Percentiles rank a stretch among this genome's conserved stretches.
Conservation (phyloP, 495 filamentous ascomycete species). For the Annulohypoxylon nitens region DNA sequence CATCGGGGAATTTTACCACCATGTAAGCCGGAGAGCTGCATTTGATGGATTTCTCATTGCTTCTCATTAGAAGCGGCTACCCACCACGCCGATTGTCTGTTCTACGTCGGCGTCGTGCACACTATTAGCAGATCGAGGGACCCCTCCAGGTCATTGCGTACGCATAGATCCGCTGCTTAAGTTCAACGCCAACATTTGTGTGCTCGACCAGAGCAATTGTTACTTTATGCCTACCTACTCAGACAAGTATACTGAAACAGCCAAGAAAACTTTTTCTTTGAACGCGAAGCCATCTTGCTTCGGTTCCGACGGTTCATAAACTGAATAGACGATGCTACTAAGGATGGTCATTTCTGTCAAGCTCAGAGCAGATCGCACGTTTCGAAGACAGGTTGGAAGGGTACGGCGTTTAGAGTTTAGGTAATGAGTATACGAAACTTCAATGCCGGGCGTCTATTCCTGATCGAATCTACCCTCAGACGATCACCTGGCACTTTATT, state of each 20-base stretch:
- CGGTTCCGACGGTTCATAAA: slow-evolving; percentile 8
- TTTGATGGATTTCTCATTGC: slow-evolving; percentile 16
- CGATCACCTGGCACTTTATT: neutral
- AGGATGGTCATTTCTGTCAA: neutral
- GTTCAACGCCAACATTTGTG: neutral
- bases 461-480: slow-evolving; percentile 7
- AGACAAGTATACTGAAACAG: slow-evolving; percentile 28
- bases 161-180: slow-evolving; percentile 2
- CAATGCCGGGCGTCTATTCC: neutral
- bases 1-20: slow-evolving; percentile 29
- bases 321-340: neutral
- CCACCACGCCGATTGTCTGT: neutral
- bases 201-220: neutral
- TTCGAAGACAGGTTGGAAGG: neutral
- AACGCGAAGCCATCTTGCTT: slow-evolving; percentile 8
- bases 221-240: neutral
- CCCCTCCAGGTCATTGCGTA: neutral
- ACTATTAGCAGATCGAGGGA: neutral
- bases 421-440: neutral
- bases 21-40: slow-evolving; percentile 30
- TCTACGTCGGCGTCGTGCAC: slow-evolving; percentile 11
- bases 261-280: slow-evolving; percentile 32
- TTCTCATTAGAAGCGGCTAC: slow-evolving; percentile 11
- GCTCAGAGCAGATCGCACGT: neutral
- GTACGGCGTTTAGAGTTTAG: neutral